Evolutionary conservation across 2,329 filamentous ascomycete genomes (phyloP).

Genomic region (Colletotrichum tropicale): DNA sequence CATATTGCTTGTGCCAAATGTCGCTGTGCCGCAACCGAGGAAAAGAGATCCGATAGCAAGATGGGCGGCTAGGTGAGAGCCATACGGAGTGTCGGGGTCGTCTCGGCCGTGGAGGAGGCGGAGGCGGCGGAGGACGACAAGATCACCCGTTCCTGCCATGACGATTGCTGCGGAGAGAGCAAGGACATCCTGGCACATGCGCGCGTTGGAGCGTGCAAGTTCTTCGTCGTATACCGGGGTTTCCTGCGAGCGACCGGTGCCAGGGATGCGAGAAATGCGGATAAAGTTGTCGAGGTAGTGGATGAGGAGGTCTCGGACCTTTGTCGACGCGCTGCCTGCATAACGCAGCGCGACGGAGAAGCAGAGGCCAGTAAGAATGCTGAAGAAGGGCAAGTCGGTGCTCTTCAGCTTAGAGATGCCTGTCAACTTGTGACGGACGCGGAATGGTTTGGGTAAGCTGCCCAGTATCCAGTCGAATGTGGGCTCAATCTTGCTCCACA

Average conservation of each 20-base stretch:
- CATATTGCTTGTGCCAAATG: conserved; percentile 86
- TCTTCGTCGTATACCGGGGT: conserved; percentile 76
- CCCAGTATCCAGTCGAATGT: conserved; percentile 75
- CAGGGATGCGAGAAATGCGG: conserved; percentile 69
- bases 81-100: conserved; percentile 84
- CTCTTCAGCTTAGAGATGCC: conserved; percentile 70
- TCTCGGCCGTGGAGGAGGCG: conserved; percentile 87
- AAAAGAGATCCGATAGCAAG: conserved; percentile 92
- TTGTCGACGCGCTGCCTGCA: conserved; percentile 72
- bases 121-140: conserved; percentile 82
- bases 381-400: conserved; percentile 89
- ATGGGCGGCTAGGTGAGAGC: conserved; percentile 91
- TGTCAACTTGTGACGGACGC: conserved; percentile 63
- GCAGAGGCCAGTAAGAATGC: conserved; percentile 87
- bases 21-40: conserved; percentile 89
- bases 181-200: conserved; percentile 90
- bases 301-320: conserved; percentile 81
- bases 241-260: conserved; percentile 26
- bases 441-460: conserved; percentile 76
- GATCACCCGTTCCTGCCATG: conserved; percentile 95
- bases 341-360: conserved; percentile 78
- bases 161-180: conserved; percentile 84
- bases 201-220: conserved; percentile 79
- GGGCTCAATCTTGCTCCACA: conserved; percentile 85
- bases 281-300: conserved; percentile 88